Base-by-base conservation (phyloP, 2,329 filamentous ascomycete species). In the Raffaelea deltoideospora region DNA sequence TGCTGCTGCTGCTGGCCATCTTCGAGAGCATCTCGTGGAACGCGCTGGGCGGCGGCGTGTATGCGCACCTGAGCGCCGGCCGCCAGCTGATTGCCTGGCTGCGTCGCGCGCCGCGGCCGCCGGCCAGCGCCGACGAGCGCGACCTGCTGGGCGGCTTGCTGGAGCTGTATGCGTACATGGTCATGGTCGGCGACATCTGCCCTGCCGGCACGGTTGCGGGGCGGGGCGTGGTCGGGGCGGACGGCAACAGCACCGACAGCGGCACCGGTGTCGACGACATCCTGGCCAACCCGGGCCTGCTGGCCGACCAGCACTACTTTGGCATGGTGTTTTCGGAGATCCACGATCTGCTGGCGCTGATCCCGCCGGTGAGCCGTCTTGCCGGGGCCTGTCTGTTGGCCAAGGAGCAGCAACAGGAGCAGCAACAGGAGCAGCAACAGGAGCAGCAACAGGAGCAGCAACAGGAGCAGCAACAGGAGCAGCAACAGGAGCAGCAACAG, bases 11-110 rank as follows among this genome's bases (percentile, higher is more conserved):
- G 37, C 35, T 47, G 10, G 35, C 41, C 23, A 29, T 33, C 18
- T 47, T 41, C 37, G 45, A 47, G 41, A 39, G 31, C 22, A 23
- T 42, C 23, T 45, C 45, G 15, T 45, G 39, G 37, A 41, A 42
- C 28, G 39, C 39, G 10, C 19, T 41, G 11, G 30, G 33, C 33
- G 46, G 45, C 33, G 35, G 41, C 31, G 35, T 47, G 10, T 44
- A 44, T 33, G 38, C 41, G 4, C 46, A 48, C 11, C 36, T 48
- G 18, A 37, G 44, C 19, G 45, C 46, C n/a, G 34, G 38, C 33
- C 43, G 44, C 4, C 44, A 45, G 41, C 44, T 48, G 20, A 41
- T 48, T 20, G 36, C 40, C n/a, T 46, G 38, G 41, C 42, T 45
- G 32, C 20, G 50, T 13, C 38, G 34, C 9, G 43, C 48, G 6